Evolutionary conservation across 202 grass and related monocot genomes (phyloP).

Genomic region (Schoenoplectus triqueter): DNA sequence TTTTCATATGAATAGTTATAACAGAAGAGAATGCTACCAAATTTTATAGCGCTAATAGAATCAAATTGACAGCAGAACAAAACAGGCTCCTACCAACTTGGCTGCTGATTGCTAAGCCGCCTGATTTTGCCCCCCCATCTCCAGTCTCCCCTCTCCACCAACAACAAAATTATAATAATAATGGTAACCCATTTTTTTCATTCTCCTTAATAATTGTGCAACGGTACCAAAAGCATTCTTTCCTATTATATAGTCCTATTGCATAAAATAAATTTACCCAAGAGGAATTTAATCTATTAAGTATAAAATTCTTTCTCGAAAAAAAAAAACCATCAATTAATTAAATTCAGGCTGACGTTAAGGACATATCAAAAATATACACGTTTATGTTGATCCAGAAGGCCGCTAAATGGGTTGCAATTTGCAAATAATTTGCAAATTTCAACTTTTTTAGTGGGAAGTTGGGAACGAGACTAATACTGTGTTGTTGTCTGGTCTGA

Average conservation of each 20-base stretch:
- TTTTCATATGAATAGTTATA: neutral
- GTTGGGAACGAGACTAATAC: neutral
- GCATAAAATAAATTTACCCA: too few species aligned
- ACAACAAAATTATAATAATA: neutral
- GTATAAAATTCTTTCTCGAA: too few species aligned
- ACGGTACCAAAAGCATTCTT: neutral
- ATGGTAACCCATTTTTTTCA: neutral
- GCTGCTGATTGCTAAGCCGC: neutral
- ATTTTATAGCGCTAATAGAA: neutral
- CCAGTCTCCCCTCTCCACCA: neutral
- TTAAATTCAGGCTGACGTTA: neutral
- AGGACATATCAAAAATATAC: neutral
- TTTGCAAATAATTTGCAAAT: neutral
- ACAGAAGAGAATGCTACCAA: neutral
- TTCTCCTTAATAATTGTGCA: neutral
- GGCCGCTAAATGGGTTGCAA: too few species aligned
- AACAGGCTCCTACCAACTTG: neutral
- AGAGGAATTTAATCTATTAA: neutral
- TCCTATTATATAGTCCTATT: too few species aligned
- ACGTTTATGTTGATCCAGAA: too few species aligned
- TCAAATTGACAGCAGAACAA: constrained; percentile 26
- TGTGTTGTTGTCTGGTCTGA: neutral
- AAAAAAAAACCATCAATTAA: neutral
- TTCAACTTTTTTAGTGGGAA: neutral
- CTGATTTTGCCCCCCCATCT: neutral